phyloP scores from a whole-genome alignment of 768 basidiomycete genomes.

The Vararia minispora region DNA sequence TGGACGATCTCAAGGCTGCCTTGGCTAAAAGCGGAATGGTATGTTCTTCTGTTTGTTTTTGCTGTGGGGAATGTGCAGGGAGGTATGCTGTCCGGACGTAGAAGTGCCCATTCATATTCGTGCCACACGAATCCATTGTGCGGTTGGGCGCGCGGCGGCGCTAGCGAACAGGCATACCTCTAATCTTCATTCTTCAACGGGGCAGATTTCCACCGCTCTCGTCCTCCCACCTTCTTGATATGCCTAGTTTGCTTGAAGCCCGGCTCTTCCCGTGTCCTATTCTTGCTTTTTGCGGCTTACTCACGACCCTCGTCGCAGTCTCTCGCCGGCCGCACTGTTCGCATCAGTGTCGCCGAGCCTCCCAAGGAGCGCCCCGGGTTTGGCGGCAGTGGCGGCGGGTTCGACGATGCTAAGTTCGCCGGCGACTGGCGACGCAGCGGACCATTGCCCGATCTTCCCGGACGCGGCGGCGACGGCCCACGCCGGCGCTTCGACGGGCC shows the following conservation, averaged over 20 bases:
- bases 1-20: constrained; percentile 81
- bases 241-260: no score
- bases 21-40: constrained; percentile 63
- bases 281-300: constrained; percentile 3
- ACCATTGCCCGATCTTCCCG: constrained; percentile 61
- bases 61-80: no score
- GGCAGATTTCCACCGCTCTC: no score
- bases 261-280: no score
- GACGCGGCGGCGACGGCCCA: constrained; percentile 51
- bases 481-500: constrained; percentile 59
- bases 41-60: constrained; percentile 19
- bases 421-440: constrained; percentile 81
- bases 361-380: constrained; percentile 67
- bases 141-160: no score
- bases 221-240: no score
- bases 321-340: constrained; percentile 69
- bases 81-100: no score
- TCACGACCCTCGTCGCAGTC: constrained; percentile 25
- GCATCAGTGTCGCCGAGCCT: constrained; percentile 93
- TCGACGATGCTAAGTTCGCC: constrained; percentile 69
- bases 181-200: no score
- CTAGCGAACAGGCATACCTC: no score
- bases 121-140: no score
- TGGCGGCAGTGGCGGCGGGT: constrained; percentile 32
- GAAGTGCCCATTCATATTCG: background rate